A percentile compares a stretch with the other conserved stretches of the same genome.
Conservation (phyloP, 129 eudicot genomes). For the Saussurea involucrata region DNA sequence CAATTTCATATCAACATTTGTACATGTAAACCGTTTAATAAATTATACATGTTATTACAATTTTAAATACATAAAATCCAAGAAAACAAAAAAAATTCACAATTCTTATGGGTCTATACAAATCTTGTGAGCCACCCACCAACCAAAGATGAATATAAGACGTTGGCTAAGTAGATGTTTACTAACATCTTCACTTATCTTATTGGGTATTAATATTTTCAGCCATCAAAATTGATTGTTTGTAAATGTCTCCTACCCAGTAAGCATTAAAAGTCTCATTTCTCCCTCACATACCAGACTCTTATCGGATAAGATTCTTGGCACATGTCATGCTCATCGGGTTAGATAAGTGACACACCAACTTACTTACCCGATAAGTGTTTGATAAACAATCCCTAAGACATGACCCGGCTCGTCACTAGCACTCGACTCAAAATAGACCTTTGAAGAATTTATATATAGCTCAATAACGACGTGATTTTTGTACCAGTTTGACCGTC, state of each 20-base stretch:
- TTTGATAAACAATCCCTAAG: neutral
- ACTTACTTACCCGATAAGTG: neutral
- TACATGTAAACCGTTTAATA: neutral
- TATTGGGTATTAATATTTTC: neutral
- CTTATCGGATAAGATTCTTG: neutral
- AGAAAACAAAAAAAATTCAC: neutral
- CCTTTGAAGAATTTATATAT: neutral
- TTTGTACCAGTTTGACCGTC: neutral
- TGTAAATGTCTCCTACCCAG: too few relatives aligned
- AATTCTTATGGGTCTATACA: neutral
- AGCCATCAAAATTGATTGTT: neutral
- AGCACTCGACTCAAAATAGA: neutral
- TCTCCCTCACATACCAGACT: neutral
- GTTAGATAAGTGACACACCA: neutral
- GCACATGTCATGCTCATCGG: neutral
- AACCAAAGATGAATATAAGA: neutral
- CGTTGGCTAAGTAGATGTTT: neutral
- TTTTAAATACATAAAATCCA: neutral
- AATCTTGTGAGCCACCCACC: neutral
- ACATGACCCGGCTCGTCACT: neutral
- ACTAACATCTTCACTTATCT: neutral
- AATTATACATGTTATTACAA: neutral
- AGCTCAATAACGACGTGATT: neutral
- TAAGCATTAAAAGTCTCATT: neutral
- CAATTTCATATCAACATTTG: neutral